Conservation (phyloP, 2,329 filamentous ascomycete genomes). For the Penicillium oxalicum region DNA sequence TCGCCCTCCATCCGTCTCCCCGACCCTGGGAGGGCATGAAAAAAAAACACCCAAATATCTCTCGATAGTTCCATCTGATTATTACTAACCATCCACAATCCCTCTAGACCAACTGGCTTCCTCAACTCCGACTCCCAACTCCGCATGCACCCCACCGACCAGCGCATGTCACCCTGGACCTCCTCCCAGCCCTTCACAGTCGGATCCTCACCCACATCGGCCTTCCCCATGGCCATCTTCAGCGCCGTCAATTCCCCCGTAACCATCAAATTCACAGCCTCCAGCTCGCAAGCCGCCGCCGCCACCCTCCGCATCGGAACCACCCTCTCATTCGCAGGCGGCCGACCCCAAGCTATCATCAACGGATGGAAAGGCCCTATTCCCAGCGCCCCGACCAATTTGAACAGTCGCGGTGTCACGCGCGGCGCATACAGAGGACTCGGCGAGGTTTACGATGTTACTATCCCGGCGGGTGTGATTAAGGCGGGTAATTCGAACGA, state of each 20-base stretch:
- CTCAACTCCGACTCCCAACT: constrained; percentile 61
- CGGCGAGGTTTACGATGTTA: constrained; percentile 59
- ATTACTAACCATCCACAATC: background rate
- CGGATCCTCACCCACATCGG: constrained; percentile 46
- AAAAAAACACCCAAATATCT: no score
- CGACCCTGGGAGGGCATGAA: no score
- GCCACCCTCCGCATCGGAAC: constrained; percentile 61
- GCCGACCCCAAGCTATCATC: constrained; percentile 48
- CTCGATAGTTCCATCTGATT: no score
- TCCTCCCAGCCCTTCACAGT: constrained; percentile 57
- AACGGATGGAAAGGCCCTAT: constrained; percentile 42
- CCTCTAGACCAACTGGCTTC: constrained; percentile 51
- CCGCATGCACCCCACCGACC: constrained; percentile 63
- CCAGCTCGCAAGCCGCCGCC: constrained; percentile 45
- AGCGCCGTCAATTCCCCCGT: constrained; percentile 54
- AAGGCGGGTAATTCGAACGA: constrained; percentile 54
- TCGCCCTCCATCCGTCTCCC: background rate
- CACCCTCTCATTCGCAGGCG: constrained; percentile 57
- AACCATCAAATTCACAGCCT: constrained; percentile 56
- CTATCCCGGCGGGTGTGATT: constrained; percentile 55
- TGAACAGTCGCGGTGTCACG: constrained; percentile 60
- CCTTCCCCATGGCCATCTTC: constrained; percentile 63
- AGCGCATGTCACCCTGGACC: constrained; percentile 57
- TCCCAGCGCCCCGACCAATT: constrained; percentile 54
- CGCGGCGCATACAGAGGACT: constrained; percentile 59